These are phyloP conservation scores for Rutstroemia sp. DNA, from an alignment of 2,329 filamentous ascomycete species.

Conservation along the genomic window DNA sequence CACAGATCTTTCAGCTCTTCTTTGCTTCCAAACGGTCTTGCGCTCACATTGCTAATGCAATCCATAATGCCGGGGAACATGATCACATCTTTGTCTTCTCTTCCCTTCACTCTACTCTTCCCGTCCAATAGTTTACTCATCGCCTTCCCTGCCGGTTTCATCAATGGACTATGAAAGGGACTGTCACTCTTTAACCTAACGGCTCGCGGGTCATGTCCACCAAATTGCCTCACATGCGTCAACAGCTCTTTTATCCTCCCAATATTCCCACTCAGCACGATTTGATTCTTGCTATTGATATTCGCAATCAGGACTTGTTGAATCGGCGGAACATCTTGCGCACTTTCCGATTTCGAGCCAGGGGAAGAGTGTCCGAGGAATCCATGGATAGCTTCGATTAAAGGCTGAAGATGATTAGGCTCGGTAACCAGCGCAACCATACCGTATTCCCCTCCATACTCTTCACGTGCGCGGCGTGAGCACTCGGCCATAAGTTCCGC, in stretches of 20 bases:
- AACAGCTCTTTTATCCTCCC: constrained; percentile 74
- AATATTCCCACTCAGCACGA: constrained; percentile 84
- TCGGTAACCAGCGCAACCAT: constrained; percentile 94
- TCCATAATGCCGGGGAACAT: constrained; percentile 68
- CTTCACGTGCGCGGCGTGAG: constrained; percentile 55
- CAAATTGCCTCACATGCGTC: constrained; percentile 79
- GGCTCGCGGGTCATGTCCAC: constrained; percentile 83
- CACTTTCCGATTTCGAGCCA: constrained; percentile 61
- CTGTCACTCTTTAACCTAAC: constrained; percentile 81
- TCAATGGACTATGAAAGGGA: constrained; percentile 87
- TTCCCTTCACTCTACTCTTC: constrained; percentile 46
- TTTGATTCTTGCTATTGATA: constrained; percentile 93
- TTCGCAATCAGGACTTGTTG: constrained; percentile 88
- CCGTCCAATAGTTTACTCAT: constrained; percentile 62
- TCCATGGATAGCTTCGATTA: constrained; percentile 69
- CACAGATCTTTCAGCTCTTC: constrained; percentile 72
- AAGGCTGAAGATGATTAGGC: constrained; percentile 59
- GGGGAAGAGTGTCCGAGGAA: constrained; percentile 65
- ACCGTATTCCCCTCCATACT: constrained; percentile 75
- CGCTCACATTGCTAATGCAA: constrained; percentile 82
- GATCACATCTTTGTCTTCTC: constrained; percentile 55
- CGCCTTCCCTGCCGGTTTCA: constrained; percentile 72
- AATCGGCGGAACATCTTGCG: constrained; percentile 63
- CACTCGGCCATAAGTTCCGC: constrained; percentile 80
- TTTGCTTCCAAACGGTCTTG: constrained; percentile 65